Conservation (phyloP, 257 asterid species). For the Linderniella brevidens region DNA sequence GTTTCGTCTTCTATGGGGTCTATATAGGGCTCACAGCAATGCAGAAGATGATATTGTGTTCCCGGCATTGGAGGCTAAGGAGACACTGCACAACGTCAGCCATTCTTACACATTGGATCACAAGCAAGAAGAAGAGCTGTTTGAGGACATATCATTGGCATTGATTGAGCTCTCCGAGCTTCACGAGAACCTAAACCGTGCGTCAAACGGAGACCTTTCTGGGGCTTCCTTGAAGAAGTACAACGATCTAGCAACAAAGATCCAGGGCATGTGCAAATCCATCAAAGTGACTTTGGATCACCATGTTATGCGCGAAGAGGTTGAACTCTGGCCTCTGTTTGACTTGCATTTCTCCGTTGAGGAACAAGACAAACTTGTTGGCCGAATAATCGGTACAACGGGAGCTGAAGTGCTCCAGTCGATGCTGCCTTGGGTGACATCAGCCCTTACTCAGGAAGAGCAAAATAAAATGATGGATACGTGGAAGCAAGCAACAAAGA, state of each 20-base stretch:
- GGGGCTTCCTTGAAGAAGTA: constrained; percentile 38
- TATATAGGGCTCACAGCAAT: constrained; percentile 93
- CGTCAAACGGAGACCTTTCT: constrained; percentile 13
- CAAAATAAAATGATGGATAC: constrained; percentile 94
- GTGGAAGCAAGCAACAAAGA: constrained; percentile 89
- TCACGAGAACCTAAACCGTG: constrained; percentile 22
- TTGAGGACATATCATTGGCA: constrained; percentile 81
- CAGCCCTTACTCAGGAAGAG: constrained; percentile 95
- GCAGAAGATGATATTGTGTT: constrained; percentile 99
- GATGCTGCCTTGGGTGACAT: constrained; percentile 97
- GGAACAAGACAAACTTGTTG: constrained; percentile 90
- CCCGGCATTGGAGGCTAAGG: constrained; percentile 93
- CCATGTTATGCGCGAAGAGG: constrained; percentile 87
- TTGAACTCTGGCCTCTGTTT: constrained; percentile 95
- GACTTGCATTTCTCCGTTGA: constrained; percentile 81
- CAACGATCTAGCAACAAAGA: constrained; percentile 70
- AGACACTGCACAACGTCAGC: constrained; percentile 86
- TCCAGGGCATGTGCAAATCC: constrained; percentile 96
- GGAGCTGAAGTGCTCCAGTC: constrained; percentile 98
- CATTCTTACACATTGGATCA: constrained; percentile 96
- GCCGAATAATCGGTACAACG: constrained; percentile 89
- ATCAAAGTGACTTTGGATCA: constrained; percentile 92
- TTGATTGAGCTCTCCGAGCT: constrained; percentile 58
- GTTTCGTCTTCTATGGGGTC: constrained; percentile 81
- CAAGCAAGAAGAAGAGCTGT: constrained; percentile 85